These are phyloP conservation scores for Hypoxylon sp. DNA, from an alignment of 2,329 filamentous ascomycete species.

Conservation along the genomic window DNA sequence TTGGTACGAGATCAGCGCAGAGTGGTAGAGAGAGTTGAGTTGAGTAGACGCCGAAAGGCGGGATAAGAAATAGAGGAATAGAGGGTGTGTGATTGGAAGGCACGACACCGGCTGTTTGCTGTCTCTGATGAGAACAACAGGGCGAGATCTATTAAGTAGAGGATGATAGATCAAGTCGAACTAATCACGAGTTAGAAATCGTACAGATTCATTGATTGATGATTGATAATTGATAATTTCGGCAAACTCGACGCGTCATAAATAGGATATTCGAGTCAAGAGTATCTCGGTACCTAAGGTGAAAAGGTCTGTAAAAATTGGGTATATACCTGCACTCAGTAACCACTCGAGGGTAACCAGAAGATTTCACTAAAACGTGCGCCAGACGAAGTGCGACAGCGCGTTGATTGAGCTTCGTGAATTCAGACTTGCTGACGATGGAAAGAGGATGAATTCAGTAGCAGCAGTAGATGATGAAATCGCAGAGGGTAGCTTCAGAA, in stretches of 20 bases:
- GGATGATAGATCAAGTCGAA: too few species aligned
- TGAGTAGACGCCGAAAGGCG: not conserved
- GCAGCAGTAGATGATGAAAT: not conserved
- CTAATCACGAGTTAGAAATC: not conserved
- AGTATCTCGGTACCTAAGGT: not conserved
- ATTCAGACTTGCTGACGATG: too few species aligned
- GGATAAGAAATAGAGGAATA: too few species aligned
- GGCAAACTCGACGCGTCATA: not conserved
- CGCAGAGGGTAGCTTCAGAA: not conserved
- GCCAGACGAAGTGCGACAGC: not conserved
- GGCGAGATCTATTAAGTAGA: too few species aligned
- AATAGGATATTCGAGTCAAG: not conserved
- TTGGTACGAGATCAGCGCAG: slow-evolving; percentile 13
- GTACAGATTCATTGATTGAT: not conserved
- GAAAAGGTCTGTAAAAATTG: not conserved
- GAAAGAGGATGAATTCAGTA: not conserved
- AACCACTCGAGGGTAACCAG: not conserved
- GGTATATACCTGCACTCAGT: not conserved
- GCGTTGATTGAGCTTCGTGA: not conserved
- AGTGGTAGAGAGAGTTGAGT: slow-evolving; percentile 1
- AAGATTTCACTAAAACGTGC: not conserved
- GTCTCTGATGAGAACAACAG: too few species aligned
- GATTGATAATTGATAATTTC: too few species aligned
- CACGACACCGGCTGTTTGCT: too few species aligned
- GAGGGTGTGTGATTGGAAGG: too few species aligned